Conservation (phyloP, 208 protist genomes). For the Trypanosoma caninum region DNA sequence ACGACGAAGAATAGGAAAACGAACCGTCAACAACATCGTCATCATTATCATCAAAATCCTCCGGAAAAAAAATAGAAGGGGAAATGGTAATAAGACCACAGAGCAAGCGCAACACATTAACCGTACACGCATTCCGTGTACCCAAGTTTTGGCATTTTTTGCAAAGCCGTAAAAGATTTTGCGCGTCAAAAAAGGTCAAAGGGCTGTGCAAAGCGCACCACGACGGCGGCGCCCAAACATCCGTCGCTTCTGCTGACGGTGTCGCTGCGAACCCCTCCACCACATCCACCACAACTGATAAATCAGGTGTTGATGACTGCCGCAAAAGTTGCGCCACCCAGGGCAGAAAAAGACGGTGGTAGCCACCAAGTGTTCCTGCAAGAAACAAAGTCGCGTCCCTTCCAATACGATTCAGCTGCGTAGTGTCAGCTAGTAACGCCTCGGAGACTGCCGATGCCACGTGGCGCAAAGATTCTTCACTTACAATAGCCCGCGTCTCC, state of each 20-base stretch:
- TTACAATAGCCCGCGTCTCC: conserved; percentile 7
- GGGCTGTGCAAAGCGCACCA: conserved; percentile 23
- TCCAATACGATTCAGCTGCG: conserved; percentile 39
- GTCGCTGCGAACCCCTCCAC: conserved; percentile 16
- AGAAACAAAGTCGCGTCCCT: conserved; percentile 58
- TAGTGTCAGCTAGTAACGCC: conserved; percentile 28
- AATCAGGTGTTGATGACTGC: conserved; percentile 1
- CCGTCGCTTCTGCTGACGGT: not conserved
- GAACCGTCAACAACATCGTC: conserved; percentile 44
- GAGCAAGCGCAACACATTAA: conserved; percentile 41
- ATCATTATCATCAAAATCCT: conserved; percentile 43
- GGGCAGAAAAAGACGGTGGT: conserved; percentile 69
- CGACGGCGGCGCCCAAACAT: conserved; percentile 28
- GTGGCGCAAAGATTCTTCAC: conserved; percentile 21
- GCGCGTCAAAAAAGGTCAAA: conserved; percentile 23
- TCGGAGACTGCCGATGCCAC: conserved; percentile 31
- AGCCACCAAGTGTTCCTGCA: conserved; percentile 66
- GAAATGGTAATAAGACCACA: conserved; percentile 40
- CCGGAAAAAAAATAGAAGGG: conserved; percentile 46
- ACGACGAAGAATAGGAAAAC: conserved; percentile 33
- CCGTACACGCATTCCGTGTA: conserved; percentile 19
- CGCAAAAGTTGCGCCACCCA: conserved; percentile 26
- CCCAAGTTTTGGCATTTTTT: conserved; percentile 11
- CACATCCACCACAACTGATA: conserved; percentile 19
- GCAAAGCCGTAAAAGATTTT: conserved; percentile 18